Evolutionary conservation across 176 grass and related monocot genomes (phyloP), one percentile per base, ranked within the genome.

Genomic region (Bolboschoenus planiculmis): DNA sequence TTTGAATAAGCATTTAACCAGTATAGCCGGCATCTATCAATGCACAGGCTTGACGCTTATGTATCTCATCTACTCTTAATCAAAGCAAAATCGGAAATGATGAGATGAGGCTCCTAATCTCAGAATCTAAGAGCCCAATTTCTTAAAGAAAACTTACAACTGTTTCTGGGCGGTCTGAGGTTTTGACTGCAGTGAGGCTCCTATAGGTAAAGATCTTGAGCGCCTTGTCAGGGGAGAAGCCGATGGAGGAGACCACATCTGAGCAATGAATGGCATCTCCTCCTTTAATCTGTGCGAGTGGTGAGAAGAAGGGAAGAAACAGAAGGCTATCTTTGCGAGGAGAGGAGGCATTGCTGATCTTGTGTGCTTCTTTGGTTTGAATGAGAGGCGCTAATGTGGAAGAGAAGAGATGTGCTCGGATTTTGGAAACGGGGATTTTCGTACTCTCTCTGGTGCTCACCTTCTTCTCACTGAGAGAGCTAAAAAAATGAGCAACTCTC

Each of bases 181-280:
- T 64, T 23, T 44, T 46, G 56, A 81, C n/a, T 24, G 11, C 13
- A 21, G 0, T 8, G 18, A 81, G 5, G 2, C 26, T 5, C 23
- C 3, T 61, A 39, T 9, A 23, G 42, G 34, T 27, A 36, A 13
- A 58, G 13, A 76, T 13, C 26, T 39, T 78, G 68, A 81, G 56
- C 7, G 58, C 79, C 27, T 37, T 23, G 30, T 31, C 79, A 23
- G 2, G 21, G 35, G 56, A 29, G 79, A 81, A 81, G 8, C 39
- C 37, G 11, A 81, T 46, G 53, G 57, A 64, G 56, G 79, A 81
- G 79, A 64, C n/a, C 54, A 61, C 54, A 60, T 46, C 10, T 60
- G 56, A 20, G 56, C 56, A 42, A 64, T 81, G 56, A 81, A 47
- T 33, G 79, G 79, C 34, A 81, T 27, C 9, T 62, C 35, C 21